Percentiles rank a stretch among this genome's conserved stretches.
Evolutionary conservation across 2,329 filamentous ascomycete species (phyloP).

Genomic region (Emergomyces pasteurianus): DNA sequence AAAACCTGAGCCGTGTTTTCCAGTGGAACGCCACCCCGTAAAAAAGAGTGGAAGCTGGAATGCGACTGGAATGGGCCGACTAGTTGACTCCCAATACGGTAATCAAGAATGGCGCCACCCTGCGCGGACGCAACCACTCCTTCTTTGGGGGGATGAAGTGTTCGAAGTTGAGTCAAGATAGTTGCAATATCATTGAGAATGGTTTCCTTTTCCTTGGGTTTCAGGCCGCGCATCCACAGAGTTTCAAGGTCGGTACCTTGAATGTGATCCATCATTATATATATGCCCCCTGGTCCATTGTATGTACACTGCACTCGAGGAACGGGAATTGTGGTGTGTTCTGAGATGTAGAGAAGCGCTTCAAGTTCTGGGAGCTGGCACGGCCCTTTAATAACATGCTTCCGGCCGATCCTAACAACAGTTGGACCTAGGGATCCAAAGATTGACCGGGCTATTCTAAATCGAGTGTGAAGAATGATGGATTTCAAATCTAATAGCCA

Average conservation of each 20-base stretch:
- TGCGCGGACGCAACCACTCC: slow-evolving; percentile 7
- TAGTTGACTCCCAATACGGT: slow-evolving; percentile 8
- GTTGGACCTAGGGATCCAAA: slow-evolving; percentile 9
- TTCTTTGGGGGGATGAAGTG: slow-evolving; percentile 7
- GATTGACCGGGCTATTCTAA: slow-evolving; percentile 10
- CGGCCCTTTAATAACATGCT: slow-evolving; percentile 9
- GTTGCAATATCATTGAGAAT: slow-evolving; percentile 9
- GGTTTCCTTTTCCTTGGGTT: slow-evolving; percentile 6
- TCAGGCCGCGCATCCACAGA: slow-evolving; percentile 9
- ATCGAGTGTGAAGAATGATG: slow-evolving; percentile 9
- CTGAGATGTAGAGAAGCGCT: slow-evolving; percentile 9
- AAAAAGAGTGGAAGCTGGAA: slow-evolving; percentile 9
- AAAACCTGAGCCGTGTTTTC: slow-evolving; percentile 8
- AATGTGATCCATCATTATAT: slow-evolving; percentile 8
- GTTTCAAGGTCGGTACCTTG: slow-evolving; percentile 7
- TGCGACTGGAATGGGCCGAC: slow-evolving; percentile 9
- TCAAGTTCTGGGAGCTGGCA: slow-evolving; percentile 10
- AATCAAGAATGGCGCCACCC: slow-evolving; percentile 9
- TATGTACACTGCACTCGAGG: slow-evolving; percentile 8
- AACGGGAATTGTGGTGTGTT: slow-evolving; percentile 10
- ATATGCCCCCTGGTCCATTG: slow-evolving; percentile 9
- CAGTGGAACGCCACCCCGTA: slow-evolving; percentile 8
- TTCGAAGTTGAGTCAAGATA: slow-evolving; percentile 9
- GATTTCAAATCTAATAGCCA: slow-evolving; percentile 6
- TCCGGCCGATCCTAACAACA: slow-evolving; percentile 6